Evolutionary conservation across 305 asterid species (phyloP).

Genomic region (Solanum chacoense): DNA sequence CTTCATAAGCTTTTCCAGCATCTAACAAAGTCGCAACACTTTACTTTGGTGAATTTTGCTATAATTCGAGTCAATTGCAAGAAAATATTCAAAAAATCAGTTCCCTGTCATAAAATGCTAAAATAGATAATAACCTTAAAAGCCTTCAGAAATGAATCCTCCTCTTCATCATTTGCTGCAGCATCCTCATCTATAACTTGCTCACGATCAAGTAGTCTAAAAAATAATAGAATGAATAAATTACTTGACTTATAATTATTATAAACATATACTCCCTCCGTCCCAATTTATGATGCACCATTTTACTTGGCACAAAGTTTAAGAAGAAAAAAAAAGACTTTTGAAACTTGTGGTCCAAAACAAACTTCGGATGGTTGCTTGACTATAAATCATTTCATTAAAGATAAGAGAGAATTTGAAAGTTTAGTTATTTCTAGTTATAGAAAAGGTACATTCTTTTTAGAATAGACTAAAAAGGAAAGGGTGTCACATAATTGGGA

Average conservation of each 20-base stretch:
- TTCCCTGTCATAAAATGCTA: background rate
- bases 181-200: slow-evolving; percentile 80
- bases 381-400: background rate
- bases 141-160: slow-evolving; percentile 88
- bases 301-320: background rate
- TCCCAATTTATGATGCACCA: background rate
- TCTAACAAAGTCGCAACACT: background rate
- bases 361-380: background rate
- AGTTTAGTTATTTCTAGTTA: background rate
- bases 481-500: background rate
- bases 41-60: background rate
- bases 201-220: slow-evolving; percentile 81
- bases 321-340: background rate
- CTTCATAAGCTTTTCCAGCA: background rate
- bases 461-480: background rate
- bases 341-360: background rate
- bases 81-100: background rate
- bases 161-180: slow-evolving; percentile 80
- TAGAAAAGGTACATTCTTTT: background rate
- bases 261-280: background rate
- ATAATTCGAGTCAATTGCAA: background rate
- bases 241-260: background rate
- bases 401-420: background rate
- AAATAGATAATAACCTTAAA: slow-evolving; percentile 55
- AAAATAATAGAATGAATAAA: background rate